These are phyloP conservation scores for Aspergillus fructus DNA, from an alignment of 2,329 filamentous ascomycete genomes.

Conservation along the genomic window DNA sequence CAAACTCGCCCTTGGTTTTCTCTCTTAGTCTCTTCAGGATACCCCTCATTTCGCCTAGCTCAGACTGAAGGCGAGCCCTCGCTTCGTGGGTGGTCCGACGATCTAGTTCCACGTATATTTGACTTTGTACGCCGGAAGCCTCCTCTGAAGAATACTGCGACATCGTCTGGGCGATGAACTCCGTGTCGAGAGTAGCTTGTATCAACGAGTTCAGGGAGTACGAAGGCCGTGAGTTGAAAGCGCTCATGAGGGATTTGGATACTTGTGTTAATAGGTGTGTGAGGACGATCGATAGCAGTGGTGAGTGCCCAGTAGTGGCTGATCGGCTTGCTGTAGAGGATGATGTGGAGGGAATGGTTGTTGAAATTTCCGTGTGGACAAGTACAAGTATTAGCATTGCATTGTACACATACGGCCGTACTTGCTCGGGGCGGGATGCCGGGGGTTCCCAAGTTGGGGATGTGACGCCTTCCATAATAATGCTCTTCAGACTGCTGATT, in stretches of 20 bases:
- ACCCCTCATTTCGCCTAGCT: conserved; percentile 84
- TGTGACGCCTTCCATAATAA: conserved; percentile 71
- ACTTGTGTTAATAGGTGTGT: conserved; percentile 83
- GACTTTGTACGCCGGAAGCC: conserved; percentile 76
- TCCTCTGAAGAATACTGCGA: conserved; percentile 83
- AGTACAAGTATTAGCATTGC: conserved; percentile 81
- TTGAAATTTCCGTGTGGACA: conserved; percentile 85
- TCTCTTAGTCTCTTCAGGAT: conserved; percentile 82
- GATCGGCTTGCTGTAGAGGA: conserved; percentile 73
- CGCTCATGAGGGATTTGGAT: conserved; percentile 74
- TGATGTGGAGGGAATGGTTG: conserved; percentile 67
- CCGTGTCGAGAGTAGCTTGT: conserved; percentile 95
- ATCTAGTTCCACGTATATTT: conserved; percentile 91
- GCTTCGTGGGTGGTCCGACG: conserved; percentile 85
- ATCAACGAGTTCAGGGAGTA: conserved; percentile 83
- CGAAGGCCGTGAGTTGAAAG: conserved; percentile 66
- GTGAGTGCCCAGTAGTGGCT: conserved; percentile 61
- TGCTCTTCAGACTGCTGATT: conserved; percentile 65
- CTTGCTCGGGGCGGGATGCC: conserved; percentile 63
- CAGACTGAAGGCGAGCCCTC: conserved; percentile 73
- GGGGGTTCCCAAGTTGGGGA: conserved; percentile 69
- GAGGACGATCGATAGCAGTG: conserved; percentile 76
- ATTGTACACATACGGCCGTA: conserved; percentile 86
- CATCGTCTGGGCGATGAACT: conserved; percentile 93
- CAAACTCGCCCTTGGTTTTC: conserved; percentile 79